phyloP scores from a whole-genome alignment of 257 asterid genomes.

The Osmanthus fragrans region DNA sequence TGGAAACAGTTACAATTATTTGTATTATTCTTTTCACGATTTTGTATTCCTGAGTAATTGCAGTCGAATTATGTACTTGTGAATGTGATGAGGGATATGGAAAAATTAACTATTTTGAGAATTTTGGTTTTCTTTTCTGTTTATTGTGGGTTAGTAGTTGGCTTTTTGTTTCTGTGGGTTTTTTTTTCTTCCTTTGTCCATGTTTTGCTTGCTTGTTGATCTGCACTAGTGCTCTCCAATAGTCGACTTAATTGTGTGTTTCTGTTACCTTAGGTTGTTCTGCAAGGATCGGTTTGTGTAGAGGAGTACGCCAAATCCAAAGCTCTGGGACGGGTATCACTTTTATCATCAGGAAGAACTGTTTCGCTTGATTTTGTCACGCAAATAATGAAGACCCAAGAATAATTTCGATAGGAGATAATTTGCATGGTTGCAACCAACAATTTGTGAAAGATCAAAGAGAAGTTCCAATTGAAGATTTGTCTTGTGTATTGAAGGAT shows the following conservation, averaged over 20 bases:
- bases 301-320: slow-evolving; percentile 64
- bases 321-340: slow-evolving; percentile 84
- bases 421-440: background rate
- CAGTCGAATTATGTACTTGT: too few species aligned
- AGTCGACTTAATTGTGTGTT: background rate
- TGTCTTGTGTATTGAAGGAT: too few species aligned
- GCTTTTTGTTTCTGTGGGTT: background rate
- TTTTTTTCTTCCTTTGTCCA: background rate
- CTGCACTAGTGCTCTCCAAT: background rate
- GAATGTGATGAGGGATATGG: too few species aligned
- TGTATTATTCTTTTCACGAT: too few species aligned
- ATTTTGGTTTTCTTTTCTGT: too few species aligned
- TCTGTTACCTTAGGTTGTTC: slow-evolving; percentile 49
- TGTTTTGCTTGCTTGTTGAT: background rate
- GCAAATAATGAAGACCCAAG: slow-evolving; percentile 36
- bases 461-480: too few species aligned
- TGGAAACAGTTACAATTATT: too few species aligned
- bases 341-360: slow-evolving; percentile 81
- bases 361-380: slow-evolving; percentile 85
- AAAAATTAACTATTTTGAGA: too few species aligned
- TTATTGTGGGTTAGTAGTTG: too few species aligned
- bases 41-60: too few species aligned
- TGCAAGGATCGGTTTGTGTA: slow-evolving; percentile 72
- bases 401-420: slow-evolving; percentile 14
- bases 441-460: background rate